Base-by-base conservation (phyloP, 352 stramenopile species). In the Phytophthora ramorum region DNA sequence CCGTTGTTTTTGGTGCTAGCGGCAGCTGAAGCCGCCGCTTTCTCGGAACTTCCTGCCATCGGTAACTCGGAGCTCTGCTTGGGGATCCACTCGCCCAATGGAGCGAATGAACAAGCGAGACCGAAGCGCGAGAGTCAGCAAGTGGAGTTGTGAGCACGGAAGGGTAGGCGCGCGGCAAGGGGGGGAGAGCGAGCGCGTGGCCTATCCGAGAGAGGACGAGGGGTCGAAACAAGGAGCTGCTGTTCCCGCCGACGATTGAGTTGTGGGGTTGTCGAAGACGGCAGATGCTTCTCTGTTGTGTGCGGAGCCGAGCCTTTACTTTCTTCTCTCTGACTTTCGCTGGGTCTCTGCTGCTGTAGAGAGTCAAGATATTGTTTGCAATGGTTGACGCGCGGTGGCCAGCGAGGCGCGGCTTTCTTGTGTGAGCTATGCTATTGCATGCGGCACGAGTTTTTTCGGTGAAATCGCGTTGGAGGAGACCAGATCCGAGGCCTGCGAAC, bases 21-120 rank as follows among this genome's bases (percentile, higher is more conserved):
- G 43, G 69, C 54, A 34, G 67, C 50, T 19, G 78, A 41, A 22
- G 73, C 69, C 37, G 62, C 77, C 47, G 74, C 75, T 74, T 88
- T 89, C 60, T 92, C 85, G 45, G 78, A 81, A 68, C 75, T 85
- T 75, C 83, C 82, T 24, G 85, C 80, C 85, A 93, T 93, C 48
- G 24, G 63, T 10, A 43, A 62, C 50, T 55, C 65, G 65, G 54
- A 24, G 50, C 43, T 44, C 37, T 26, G 35, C 43, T 56, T 30
- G 26, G 26, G 22, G 43, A 41, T 63, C 41, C 61, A 44, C 53
- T 34, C 26, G 17, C 41, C 58, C 32, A 20, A 14, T 10, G 10
- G 14, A 13, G 53, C 51, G 38, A 52, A 63, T 50, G 38, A 43
- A 34, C 16, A 51, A 62, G 56, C 46, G 55, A 71, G 58, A 76